These are phyloP conservation scores for Candida buenavistaensis DNA, from an alignment of 1,139 yeast species.

Conservation along the genomic window DNA sequence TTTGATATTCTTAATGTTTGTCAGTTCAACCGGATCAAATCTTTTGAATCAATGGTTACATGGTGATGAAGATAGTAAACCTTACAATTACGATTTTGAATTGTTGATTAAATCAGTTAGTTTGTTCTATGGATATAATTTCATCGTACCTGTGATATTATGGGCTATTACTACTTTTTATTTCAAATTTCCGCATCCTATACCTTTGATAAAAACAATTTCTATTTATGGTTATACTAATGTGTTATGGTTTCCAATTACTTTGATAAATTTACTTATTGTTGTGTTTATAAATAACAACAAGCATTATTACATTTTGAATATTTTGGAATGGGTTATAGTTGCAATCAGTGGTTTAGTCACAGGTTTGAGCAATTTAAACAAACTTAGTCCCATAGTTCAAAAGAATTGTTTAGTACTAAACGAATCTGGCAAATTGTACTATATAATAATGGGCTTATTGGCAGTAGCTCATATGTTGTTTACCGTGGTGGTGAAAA, in stretches of 20 bases:
- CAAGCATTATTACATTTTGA: slow-evolving; percentile 34
- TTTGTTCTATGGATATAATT: slow-evolving; percentile 71
- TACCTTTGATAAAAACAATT: slow-evolving; percentile 43
- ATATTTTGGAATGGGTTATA: slow-evolving; percentile 46
- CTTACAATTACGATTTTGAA: slow-evolving; percentile 60
- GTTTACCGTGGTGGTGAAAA: slow-evolving; percentile 48
- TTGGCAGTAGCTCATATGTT: slow-evolving; percentile 40
- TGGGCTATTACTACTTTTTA: slow-evolving; percentile 48
- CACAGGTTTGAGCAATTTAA: slow-evolving; percentile 49
- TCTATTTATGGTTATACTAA: slow-evolving; percentile 81
- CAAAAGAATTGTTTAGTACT: slow-evolving; percentile 33
- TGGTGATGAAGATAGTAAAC: slow-evolving; percentile 32
- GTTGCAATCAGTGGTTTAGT: slow-evolving; percentile 46
- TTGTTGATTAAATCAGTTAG: slow-evolving; percentile 65
- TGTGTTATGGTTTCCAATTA: slow-evolving; percentile 77
- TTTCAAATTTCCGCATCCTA: slow-evolving; percentile 41
- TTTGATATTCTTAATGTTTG: slow-evolving; percentile 68
- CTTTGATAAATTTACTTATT: slow-evolving; percentile 53
- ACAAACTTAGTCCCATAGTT: slow-evolving; percentile 45
- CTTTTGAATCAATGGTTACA: slow-evolving; percentile 48
- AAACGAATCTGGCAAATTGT: slow-evolving; percentile 24
- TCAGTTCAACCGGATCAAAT: slow-evolving; percentile 62
- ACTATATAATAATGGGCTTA: slow-evolving; percentile 21
- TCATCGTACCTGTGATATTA: slow-evolving; percentile 56
- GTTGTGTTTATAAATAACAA: slow-evolving; percentile 44